Conservation (phyloP, 495 filamentous ascomycete species). For the Daldinia decipiens region DNA sequence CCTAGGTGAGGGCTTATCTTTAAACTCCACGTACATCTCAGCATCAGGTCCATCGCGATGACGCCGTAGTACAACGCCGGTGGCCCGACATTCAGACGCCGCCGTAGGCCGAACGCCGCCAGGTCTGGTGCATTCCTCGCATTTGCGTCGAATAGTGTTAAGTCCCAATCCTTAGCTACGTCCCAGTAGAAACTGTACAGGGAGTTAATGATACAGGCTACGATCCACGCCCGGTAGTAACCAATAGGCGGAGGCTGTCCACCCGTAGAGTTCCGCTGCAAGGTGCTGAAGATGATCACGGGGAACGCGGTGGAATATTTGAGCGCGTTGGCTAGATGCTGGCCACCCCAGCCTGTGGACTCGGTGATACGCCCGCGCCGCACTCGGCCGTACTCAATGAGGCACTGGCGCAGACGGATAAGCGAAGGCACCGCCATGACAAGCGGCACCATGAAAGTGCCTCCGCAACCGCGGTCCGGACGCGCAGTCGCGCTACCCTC, state of each 20-base stretch:
- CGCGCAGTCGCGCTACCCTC: conserved; percentile 73
- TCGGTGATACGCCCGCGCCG: conserved; percentile 60
- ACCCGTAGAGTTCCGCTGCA: conserved; percentile 73
- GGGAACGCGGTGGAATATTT: conserved; percentile 95
- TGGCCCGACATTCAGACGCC: conserved; percentile 73
- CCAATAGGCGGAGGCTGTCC: conserved; percentile 50
- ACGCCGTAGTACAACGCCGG: conserved; percentile 81
- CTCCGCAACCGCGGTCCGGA: conserved; percentile 84
- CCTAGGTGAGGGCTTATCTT: conserved; percentile 83
- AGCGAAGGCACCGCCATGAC: conserved; percentile 82
- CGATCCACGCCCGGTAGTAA: conserved; percentile 65
- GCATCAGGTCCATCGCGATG: conserved; percentile 77
- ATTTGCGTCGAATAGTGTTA: conserved; percentile 73
- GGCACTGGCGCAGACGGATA: conserved; percentile 90
- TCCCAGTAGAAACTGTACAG: conserved; percentile 99
- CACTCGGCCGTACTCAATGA: conserved; percentile 86
- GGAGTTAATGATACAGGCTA: conserved; percentile 78
- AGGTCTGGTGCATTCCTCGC: conserved; percentile 63
- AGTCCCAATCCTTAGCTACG: conserved; percentile 94
- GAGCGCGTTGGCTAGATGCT: conserved; percentile 89
- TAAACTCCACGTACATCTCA: conserved; percentile 90
- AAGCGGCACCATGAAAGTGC: conserved; percentile 76
- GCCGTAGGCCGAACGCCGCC: conserved; percentile 76
- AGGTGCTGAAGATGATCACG: conserved; percentile 79
- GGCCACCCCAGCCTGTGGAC: conserved; percentile 71